These are phyloP conservation scores for Phytophthora litchii DNA, from an alignment of 352 stramenopile species.

Conservation along the genomic window DNA sequence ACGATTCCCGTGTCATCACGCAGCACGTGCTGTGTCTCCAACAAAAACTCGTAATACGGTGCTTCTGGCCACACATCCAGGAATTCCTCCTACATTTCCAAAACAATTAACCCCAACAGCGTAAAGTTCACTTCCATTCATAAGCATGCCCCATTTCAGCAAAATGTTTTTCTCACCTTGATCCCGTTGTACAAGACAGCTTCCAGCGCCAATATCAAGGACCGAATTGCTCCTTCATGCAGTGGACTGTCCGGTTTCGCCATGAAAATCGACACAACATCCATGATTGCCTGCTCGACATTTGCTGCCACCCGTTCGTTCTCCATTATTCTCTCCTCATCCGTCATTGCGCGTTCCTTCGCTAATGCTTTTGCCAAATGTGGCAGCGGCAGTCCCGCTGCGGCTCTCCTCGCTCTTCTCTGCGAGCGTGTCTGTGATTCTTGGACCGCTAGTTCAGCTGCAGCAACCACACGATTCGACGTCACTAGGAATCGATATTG, in stretches of 20 bases:
- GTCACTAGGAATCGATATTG: conserved; percentile 61
- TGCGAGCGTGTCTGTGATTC: conserved; percentile 43
- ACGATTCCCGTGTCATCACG: conserved; percentile 77
- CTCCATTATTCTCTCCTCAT: conserved; percentile 34
- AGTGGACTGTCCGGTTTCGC: conserved; percentile 67
- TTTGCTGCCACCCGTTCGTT: conserved; percentile 26
- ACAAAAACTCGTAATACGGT: conserved; percentile 73
- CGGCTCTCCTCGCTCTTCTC: conserved; percentile 24
- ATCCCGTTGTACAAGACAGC: conserved; percentile 68
- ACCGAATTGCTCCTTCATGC: conserved; percentile 69
- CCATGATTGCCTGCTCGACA: conserved; percentile 51
- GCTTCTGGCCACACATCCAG: conserved; percentile 66
- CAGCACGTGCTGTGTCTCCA: conserved; percentile 63
- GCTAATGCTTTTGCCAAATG: conserved; percentile 48
- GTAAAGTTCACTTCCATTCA: not conserved
- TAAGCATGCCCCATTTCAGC: too few relatives aligned
- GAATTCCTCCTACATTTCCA: conserved; percentile 41
- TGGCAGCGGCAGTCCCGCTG: conserved; percentile 31
- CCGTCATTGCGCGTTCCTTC: conserved; percentile 37
- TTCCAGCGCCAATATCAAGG: conserved; percentile 71
- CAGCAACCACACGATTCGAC: conserved; percentile 43
- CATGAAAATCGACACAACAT: conserved; percentile 80
- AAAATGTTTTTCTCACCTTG: conserved; percentile 39
- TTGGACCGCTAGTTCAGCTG: conserved; percentile 55
- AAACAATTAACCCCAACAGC: not conserved